Conservation (phyloP, 2,329 filamentous ascomycete genomes). For the Alternaria viburni region DNA sequence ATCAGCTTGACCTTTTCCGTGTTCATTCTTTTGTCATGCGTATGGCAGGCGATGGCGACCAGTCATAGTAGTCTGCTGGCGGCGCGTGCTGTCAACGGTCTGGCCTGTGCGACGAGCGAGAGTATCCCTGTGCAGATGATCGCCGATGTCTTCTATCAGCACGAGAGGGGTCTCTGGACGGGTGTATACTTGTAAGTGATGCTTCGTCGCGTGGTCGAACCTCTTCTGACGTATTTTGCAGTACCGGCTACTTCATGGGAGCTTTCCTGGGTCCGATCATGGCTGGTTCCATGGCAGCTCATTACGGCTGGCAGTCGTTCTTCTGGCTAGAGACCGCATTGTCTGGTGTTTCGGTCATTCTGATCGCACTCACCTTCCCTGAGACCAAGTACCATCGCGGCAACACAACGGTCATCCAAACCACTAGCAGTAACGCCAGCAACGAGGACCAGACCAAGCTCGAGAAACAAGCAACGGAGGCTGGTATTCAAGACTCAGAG, state of each 20-base stretch:
- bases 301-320: slow-evolving; percentile 55
- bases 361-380: slow-evolving; percentile 51
- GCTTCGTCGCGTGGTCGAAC: accelerated
- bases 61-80: slow-evolving; percentile 52
- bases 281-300: slow-evolving; percentile 50
- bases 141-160: slow-evolving; percentile 54
- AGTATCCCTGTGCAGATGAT: slow-evolving; percentile 54
- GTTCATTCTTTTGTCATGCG: slow-evolving; percentile 50
- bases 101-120: slow-evolving; percentile 53
- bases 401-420: not conserved
- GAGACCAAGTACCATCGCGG: slow-evolving; percentile 52
- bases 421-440: not conserved
- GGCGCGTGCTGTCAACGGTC: slow-evolving; percentile 52
- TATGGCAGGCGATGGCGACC: slow-evolving; percentile 54
- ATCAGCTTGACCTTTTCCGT: slow-evolving; percentile 50
- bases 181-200: slow-evolving; percentile 48
- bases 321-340: slow-evolving; percentile 55
- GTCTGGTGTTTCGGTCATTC: slow-evolving; percentile 48
- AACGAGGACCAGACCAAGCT: slow-evolving; percentile 18
- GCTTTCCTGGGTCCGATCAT: slow-evolving; percentile 55
- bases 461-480: slow-evolving; percentile 36
- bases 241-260: slow-evolving; percentile 52
- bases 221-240: slow-evolving; percentile 12
- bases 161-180: slow-evolving; percentile 51
- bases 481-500: slow-evolving; percentile 29